Conservation (phyloP, 352 stramenopile species). For the Globisporangium paroecandrum region DNA sequence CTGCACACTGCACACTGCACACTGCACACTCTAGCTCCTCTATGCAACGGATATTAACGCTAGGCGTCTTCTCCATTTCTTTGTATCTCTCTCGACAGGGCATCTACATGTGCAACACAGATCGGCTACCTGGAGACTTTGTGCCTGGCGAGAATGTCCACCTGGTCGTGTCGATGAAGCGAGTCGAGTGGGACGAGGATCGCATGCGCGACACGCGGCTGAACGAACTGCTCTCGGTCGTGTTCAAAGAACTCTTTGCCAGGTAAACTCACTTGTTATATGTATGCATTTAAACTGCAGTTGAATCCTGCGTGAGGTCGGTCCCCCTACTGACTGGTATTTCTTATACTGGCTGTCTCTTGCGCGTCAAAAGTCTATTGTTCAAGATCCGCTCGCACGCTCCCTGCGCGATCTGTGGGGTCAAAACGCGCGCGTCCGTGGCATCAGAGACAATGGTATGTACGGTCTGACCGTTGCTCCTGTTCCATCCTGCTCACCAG, state of each 20-base stretch:
- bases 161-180: conserved; percentile 85
- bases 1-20: too few relatives aligned
- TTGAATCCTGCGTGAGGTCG: background rate
- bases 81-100: conserved; percentile 25
- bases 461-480: too few relatives aligned
- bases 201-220: conserved; percentile 83
- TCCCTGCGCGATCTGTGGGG: conserved; percentile 79
- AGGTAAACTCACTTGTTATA: conserved; percentile 34
- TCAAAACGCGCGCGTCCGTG: conserved; percentile 72
- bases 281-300: background rate
- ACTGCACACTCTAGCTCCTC: background rate
- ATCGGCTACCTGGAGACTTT: conserved; percentile 74
- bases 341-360: background rate
- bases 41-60: background rate
- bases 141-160: conserved; percentile 71
- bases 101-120: conserved; percentile 86
- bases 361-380: conserved; percentile 39
- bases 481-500: too few relatives aligned
- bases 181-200: conserved; percentile 85
- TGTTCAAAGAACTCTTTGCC: conserved; percentile 85
- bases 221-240: conserved; percentile 76
- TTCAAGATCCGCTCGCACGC: conserved; percentile 71
- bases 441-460: conserved; percentile 81
- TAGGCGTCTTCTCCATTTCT: background rate
- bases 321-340: background rate